Percentiles rank a stretch among this genome's conserved stretches.
These are phyloP conservation scores for Mortierella sp. DNA, from an alignment of 371 early-diverging fungal species.

Conservation along the genomic window DNA sequence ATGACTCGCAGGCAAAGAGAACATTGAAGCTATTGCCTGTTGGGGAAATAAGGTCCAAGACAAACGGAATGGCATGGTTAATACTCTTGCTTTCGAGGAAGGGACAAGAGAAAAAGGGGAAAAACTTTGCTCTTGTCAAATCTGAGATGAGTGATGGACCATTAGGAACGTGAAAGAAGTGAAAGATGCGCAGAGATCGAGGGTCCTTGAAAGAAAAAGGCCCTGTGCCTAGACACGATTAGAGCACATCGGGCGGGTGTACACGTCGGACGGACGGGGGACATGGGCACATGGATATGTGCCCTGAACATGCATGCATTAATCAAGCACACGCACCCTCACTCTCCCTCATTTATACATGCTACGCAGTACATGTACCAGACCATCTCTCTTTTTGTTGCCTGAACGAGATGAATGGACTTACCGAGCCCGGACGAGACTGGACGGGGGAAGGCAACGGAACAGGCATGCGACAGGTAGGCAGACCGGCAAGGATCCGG, in stretches of 20 bases:
- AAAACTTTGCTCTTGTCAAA: not conserved
- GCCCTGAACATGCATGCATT: not conserved
- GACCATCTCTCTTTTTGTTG: not conserved
- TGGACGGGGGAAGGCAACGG: constrained; percentile 51
- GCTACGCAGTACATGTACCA: not conserved
- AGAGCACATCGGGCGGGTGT: not conserved
- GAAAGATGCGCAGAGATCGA: not conserved
- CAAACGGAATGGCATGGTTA: not conserved
- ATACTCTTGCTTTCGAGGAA: not conserved
- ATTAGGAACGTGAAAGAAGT: not conserved
- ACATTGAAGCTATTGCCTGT: constrained; percentile 48
- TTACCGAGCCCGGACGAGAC: constrained; percentile 42
- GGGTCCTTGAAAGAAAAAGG: not conserved
- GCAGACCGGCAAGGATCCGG: constrained; percentile 48
- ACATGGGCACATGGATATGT: not conserved
- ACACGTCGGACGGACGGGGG: not conserved
- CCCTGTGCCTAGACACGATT: not conserved
- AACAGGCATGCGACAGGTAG: constrained; percentile 37
- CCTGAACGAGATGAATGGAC: not conserved
- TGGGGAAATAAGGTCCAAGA: not conserved
- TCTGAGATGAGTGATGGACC: not conserved
- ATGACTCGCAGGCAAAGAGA: constrained; percentile 64
- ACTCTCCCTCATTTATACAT: not conserved
- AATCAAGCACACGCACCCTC: not conserved
- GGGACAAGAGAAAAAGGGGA: not conserved